These are phyloP conservation scores for Penicillium griseofulvum DNA, from an alignment of 2,329 filamentous ascomycete species.

Conservation along the genomic window DNA sequence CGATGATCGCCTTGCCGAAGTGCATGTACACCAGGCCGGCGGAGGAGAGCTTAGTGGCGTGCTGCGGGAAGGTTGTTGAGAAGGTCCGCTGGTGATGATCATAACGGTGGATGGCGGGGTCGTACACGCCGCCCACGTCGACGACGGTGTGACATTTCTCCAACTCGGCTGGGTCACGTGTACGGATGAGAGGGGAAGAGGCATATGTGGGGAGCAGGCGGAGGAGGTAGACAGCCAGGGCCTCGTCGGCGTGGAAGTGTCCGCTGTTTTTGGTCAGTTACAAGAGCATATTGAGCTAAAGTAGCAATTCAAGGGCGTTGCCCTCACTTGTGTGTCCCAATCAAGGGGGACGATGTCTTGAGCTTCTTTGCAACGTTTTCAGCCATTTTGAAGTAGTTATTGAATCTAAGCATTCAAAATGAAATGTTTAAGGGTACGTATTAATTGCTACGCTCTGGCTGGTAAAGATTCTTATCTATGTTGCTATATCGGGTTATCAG, in stretches of 20 bases:
- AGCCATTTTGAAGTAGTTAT: constrained; percentile 58
- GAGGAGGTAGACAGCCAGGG: constrained; percentile 93
- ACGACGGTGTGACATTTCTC: constrained; percentile 89
- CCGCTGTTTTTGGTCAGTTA: constrained; percentile 51
- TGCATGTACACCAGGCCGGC: constrained; percentile 95
- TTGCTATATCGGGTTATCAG: constrained; percentile 21
- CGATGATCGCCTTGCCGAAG: constrained; percentile 83
- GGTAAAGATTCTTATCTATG: constrained; percentile 17
- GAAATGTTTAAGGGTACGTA: constrained; percentile 5
- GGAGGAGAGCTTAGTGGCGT: constrained; percentile 84
- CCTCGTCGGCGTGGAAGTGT: constrained; percentile 98
- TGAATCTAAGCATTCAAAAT: constrained; percentile 37
- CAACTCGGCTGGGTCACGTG: constrained; percentile 76
- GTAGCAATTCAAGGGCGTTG: not conserved
- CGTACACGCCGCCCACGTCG: constrained; percentile 95
- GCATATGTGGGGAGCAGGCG: constrained; percentile 80
- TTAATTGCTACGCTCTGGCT: constrained; percentile 19
- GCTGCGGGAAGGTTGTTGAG: constrained; percentile 76
- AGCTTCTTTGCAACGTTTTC: constrained; percentile 74
- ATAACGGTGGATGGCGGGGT: constrained; percentile 72
- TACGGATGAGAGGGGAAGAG: constrained; percentile 73
- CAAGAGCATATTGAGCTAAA: not conserved
- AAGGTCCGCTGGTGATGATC: constrained; percentile 98
- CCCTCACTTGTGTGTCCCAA: constrained; percentile 83
- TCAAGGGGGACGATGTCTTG: constrained; percentile 70